Conservation (phyloP, 768 basidiomycete species). For the Guyanaporus albipodus region DNA sequence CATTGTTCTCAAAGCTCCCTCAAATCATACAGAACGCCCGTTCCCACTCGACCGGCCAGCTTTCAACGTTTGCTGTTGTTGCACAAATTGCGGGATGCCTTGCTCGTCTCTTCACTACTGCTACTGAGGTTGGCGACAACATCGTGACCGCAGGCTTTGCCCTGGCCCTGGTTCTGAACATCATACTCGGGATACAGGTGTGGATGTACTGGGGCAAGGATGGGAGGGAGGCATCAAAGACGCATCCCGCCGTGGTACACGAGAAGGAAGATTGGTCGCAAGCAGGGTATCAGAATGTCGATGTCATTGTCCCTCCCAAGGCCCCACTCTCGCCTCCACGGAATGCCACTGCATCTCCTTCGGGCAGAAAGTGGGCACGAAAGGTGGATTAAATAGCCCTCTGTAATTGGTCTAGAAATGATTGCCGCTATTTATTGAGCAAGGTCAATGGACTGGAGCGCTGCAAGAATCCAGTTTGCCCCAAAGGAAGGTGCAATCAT, state of each 20-base stretch:
- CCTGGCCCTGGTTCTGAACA: constrained; percentile 77
- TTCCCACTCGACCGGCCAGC: constrained; percentile 81
- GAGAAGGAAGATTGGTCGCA: constrained; percentile 31
- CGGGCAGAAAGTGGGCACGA: constrained; percentile 66
- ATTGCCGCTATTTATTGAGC: constrained; percentile 19
- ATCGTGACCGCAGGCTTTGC: constrained; percentile 82
- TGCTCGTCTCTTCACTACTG: constrained; percentile 90
- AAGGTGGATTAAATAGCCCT: constrained; percentile 57
- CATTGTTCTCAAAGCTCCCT: constrained; percentile 89
- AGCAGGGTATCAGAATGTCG: constrained; percentile 31
- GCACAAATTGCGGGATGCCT: constrained; percentile 86
- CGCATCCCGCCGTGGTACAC: constrained; percentile 15
- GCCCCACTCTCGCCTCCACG: constrained; percentile 43
- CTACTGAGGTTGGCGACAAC: constrained; percentile 80
- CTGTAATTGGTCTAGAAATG: constrained; percentile 13
- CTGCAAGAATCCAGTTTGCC: neutral
- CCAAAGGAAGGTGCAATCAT: neutral
- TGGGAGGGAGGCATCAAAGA: constrained; percentile 28
- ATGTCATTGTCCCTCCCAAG: constrained; percentile 42
- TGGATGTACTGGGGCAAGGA: constrained; percentile 77
- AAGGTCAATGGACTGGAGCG: neutral
- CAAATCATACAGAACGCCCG: constrained; percentile 84
- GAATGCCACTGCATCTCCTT: constrained; percentile 39
- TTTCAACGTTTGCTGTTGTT: constrained; percentile 89
- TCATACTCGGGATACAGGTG: constrained; percentile 81